Evolutionary conservation across 1,284 basidiomycete species (phyloP).

Genomic region (Austropuccinia psidii): DNA sequence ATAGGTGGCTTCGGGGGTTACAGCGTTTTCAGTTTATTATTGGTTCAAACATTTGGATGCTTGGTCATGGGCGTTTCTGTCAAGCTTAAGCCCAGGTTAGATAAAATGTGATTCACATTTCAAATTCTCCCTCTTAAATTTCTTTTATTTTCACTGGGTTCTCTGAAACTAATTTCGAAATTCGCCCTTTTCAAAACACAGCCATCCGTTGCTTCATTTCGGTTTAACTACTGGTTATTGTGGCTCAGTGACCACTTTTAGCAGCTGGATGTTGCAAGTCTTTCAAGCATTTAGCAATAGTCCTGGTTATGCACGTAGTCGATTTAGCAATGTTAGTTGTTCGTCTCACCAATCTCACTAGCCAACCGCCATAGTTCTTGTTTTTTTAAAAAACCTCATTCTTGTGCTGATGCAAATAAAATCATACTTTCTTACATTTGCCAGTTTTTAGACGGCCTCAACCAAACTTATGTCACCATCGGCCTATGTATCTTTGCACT

Average conservation of each 20-base stretch:
- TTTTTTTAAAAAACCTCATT: neutral
- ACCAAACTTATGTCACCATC: conserved; percentile 69
- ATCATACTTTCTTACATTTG: neutral
- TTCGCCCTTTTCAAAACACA: conserved; percentile 49
- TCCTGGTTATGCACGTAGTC: conserved; percentile 56
- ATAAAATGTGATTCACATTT: conserved; percentile 59
- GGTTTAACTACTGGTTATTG: conserved; percentile 90
- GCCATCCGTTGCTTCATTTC: conserved; percentile 78
- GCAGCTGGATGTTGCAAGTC: conserved; percentile 82
- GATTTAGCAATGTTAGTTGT: conserved; percentile 67
- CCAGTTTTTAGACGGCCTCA: conserved; percentile 78
- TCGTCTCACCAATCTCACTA: conserved; percentile 5
- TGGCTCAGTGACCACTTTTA: conserved; percentile 93
- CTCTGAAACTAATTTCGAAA: no score
- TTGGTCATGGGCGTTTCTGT: conserved; percentile 78
- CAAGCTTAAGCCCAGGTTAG: conserved; percentile 62
- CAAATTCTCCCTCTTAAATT: neutral
- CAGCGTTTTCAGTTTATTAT: conserved; percentile 73
- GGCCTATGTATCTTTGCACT: conserved; percentile 50
- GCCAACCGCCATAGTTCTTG: neutral
- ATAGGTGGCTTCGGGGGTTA: conserved; percentile 60
- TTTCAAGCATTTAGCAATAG: conserved; percentile 79
- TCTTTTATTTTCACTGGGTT: neutral
- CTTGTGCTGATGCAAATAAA: neutral
- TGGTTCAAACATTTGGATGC: conserved; percentile 82